Evolutionary conservation across 306 rosid species (phyloP).

Genomic region (Oxytropis ochrocephala): DNA sequence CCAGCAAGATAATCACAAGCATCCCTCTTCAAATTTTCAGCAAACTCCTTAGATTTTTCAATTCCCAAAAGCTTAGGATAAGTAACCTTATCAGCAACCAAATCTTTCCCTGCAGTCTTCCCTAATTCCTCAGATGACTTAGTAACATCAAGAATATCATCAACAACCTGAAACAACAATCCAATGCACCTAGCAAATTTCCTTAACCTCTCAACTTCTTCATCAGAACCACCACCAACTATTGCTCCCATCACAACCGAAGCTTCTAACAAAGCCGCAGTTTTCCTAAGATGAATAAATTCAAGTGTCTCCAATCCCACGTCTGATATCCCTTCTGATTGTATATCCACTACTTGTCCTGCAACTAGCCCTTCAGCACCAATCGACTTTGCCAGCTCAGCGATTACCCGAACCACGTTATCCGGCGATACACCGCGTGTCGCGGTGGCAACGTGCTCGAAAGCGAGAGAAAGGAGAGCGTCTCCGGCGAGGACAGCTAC

Average conservation of each 20-base stretch:
- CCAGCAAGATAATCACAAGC: conserved; percentile 47
- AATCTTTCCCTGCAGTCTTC: conserved; percentile 80
- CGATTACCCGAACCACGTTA: conserved; percentile 39
- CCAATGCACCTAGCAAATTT: conserved; percentile 59
- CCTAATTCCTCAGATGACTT: conserved; percentile 69
- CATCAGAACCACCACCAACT: conserved; percentile 54
- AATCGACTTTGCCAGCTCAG: conserved; percentile 51
- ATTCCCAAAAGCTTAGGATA: conserved; percentile 72
- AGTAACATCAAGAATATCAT: conserved; percentile 77
- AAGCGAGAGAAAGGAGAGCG: conserved; percentile 55
- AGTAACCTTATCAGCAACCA: conserved; percentile 65
- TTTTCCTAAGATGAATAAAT: conserved; percentile 60
- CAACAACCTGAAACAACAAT: conserved; percentile 72
- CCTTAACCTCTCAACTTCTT: conserved; percentile 47
- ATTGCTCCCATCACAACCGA: conserved; percentile 65
- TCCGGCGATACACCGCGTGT: conserved; percentile 32
- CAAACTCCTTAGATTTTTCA: conserved; percentile 58
- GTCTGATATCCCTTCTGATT: conserved; percentile 41
- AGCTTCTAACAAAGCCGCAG: conserved; percentile 61
- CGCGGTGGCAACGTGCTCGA: conserved; percentile 50
- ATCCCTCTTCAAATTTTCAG: conserved; percentile 40
- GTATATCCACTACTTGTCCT: conserved; percentile 59
- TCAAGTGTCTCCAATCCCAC: conserved; percentile 52
- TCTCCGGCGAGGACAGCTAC: conserved; percentile 72
- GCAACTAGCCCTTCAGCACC: conserved; percentile 70